Evolutionary conservation across 352 stramenopile species (phyloP).

Genomic region (Globisporangium iwayamae): DNA sequence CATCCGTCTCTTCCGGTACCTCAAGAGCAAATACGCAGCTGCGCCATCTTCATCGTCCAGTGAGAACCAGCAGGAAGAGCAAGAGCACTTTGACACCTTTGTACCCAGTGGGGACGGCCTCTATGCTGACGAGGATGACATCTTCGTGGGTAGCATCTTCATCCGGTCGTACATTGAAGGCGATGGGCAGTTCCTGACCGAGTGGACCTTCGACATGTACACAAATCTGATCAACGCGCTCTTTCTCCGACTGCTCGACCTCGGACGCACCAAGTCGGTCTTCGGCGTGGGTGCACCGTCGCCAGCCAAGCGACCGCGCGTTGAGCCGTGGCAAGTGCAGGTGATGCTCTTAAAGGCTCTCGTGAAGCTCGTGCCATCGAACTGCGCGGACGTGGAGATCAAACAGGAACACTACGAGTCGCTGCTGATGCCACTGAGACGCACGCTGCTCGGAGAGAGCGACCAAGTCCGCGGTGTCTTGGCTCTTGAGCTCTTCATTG

Average conservation of each 20-base stretch:
- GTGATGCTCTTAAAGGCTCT: slow-evolving; percentile 78
- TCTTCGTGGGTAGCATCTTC: slow-evolving; percentile 83
- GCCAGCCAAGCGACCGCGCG: slow-evolving; percentile 8
- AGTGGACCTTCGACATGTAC: slow-evolving; percentile 77
- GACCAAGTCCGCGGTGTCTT: slow-evolving; percentile 78
- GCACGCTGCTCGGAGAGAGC: slow-evolving; percentile 61
- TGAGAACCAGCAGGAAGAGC: slow-evolving; percentile 25
- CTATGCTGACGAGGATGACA: slow-evolving; percentile 45
- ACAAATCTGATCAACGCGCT: slow-evolving; percentile 57
- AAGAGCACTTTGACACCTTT: slow-evolving; percentile 19
- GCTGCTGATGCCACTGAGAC: slow-evolving; percentile 54
- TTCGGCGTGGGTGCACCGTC: slow-evolving; percentile 28
- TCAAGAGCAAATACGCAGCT: slow-evolving; percentile 66
- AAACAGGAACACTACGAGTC: slow-evolving; percentile 53
- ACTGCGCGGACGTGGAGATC: slow-evolving; percentile 54
- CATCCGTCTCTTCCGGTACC: slow-evolving; percentile 47
- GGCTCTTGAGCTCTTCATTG: slow-evolving; percentile 65
- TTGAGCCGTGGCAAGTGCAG: slow-evolving; percentile 74
- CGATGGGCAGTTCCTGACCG: slow-evolving; percentile 70
- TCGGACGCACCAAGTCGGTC: slow-evolving; percentile 50
- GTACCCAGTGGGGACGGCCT: slow-evolving; percentile 14
- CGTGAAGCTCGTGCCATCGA: slow-evolving; percentile 48
- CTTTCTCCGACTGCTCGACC: slow-evolving; percentile 46
- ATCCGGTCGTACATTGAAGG: slow-evolving; percentile 77
- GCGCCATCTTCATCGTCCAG: slow-evolving; percentile 11